Percentiles rank a stretch among this genome's conserved stretches.
These are phyloP conservation scores for Russula earlei DNA, from an alignment of 768 basidiomycete genomes.

Conservation along the genomic window DNA sequence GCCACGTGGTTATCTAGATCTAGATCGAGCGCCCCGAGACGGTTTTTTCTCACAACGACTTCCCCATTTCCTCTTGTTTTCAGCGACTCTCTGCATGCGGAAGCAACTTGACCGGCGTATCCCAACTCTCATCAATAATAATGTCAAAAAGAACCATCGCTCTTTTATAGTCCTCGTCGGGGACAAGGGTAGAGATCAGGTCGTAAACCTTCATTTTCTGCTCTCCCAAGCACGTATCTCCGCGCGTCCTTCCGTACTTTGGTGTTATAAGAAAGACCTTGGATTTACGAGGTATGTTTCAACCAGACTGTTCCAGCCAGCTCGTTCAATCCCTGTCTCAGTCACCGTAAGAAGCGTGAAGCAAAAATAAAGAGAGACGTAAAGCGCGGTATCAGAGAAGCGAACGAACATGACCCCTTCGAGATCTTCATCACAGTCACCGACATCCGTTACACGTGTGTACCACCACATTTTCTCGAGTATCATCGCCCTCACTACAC, in stretches of 20 bases:
- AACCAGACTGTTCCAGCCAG: neutral
- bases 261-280: slow-evolving; percentile 99
- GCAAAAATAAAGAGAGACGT: slow-evolving; percentile 95
- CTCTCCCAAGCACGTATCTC: slow-evolving; percentile 87
- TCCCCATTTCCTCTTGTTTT: neutral
- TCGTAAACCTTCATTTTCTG: slow-evolving; percentile 93
- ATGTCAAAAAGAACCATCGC: slow-evolving; percentile 86
- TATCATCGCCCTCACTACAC: neutral
- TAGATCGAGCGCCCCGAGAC: no score
- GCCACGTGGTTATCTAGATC: slow-evolving; percentile 8
- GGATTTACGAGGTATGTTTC: slow-evolving; percentile 80
- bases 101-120: slow-evolving; percentile 91
- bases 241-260: slow-evolving; percentile 83
- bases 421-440: slow-evolving; percentile 99
- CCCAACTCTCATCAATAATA: slow-evolving; percentile 84
- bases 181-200: slow-evolving; percentile 88
- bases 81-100: slow-evolving; percentile 48
- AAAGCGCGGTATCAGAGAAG: slow-evolving; percentile 87
- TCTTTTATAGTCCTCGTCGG: slow-evolving; percentile 96
- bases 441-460: slow-evolving; percentile 93
- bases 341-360: slow-evolving; percentile 94
- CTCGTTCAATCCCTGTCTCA: slow-evolving; percentile 24
- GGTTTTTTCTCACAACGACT: neutral
- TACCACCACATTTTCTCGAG: slow-evolving; percentile 16
- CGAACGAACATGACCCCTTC: slow-evolving; percentile 93